Evolutionary conservation across 2,329 filamentous ascomycete genomes (phyloP).

Genomic region (Colletotrichum sp.): DNA sequence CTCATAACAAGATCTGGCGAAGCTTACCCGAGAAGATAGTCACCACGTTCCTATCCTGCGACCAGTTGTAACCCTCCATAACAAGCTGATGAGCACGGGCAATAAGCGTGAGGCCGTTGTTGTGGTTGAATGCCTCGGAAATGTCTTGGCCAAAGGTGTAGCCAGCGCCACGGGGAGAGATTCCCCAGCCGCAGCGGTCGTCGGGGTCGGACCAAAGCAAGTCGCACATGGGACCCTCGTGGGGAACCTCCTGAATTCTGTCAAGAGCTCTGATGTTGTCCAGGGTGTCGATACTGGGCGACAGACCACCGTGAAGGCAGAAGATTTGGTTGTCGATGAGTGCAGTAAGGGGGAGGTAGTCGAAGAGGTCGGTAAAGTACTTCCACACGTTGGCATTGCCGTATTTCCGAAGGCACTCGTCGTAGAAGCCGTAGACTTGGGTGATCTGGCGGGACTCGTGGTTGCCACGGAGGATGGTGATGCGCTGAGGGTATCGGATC

Average conservation of each 20-base stretch:
- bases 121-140: slow-evolving; percentile 98
- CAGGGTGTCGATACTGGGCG: slow-evolving; percentile 93
- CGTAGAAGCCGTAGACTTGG: slow-evolving; percentile 99
- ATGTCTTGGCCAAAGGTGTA: slow-evolving; percentile 98
- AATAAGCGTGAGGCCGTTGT: slow-evolving; percentile 95
- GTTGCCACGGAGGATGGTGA: slow-evolving; percentile 98
- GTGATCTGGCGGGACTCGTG: slow-evolving; percentile 99
- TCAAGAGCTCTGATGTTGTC: slow-evolving; percentile 96
- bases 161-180: slow-evolving; percentile 90
- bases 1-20: slow-evolving; percentile 20
- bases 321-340: slow-evolving; percentile 99
- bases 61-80: slow-evolving; percentile 99
- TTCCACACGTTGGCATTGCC: slow-evolving; percentile 99
- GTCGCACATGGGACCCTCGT: slow-evolving; percentile 98
- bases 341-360: slow-evolving; percentile 95
- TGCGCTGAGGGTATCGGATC: slow-evolving; percentile 96
- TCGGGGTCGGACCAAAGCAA: slow-evolving; percentile 98
- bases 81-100: slow-evolving; percentile 97
- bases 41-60: slow-evolving; percentile 95
- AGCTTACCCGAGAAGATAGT: slow-evolving; percentile 92
- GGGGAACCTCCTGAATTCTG: slow-evolving; percentile 96
- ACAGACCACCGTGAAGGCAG: slow-evolving; percentile 95
- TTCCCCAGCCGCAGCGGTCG: slow-evolving; percentile 95
- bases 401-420: slow-evolving; percentile 98
- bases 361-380: slow-evolving; percentile 98